phyloP scores from a whole-genome alignment of 345 rosid genomes.

The Gynandropsis gynandra region DNA sequence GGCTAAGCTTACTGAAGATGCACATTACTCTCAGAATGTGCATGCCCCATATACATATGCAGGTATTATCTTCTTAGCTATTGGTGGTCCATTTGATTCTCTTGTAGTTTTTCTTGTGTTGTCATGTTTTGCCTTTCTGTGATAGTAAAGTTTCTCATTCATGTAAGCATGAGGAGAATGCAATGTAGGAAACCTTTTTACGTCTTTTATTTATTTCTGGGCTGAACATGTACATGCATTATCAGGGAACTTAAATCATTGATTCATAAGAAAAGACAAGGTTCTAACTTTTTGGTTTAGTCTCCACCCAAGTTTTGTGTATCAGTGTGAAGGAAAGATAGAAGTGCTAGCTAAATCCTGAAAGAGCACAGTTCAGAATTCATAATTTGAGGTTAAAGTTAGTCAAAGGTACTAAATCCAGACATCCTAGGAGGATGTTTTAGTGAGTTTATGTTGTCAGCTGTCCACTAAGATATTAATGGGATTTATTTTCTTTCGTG shows the following conservation, averaged over 20 bases:
- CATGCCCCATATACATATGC: constrained; percentile 86
- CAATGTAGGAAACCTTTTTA: background rate
- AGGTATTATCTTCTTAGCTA: constrained; percentile 43
- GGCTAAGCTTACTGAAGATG: constrained; percentile 76
- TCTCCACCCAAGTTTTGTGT: too few relatives aligned
- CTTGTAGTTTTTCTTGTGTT: constrained; percentile 14
- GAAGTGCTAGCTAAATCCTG: too few relatives aligned
- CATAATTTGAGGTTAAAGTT: too few relatives aligned
- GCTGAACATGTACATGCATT: too few relatives aligned
- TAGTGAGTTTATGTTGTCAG: background rate
- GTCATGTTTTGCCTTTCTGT: constrained; percentile 11
- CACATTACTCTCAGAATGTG: constrained; percentile 74
- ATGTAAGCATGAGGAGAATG: constrained; percentile 8
- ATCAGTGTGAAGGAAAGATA: too few relatives aligned
- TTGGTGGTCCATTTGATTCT: background rate
- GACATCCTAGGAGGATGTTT: constrained; percentile 1
- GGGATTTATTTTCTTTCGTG: constrained; percentile 1
- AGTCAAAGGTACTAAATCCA: too few relatives aligned
- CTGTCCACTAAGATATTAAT: constrained; percentile 19
- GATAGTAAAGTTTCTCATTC: background rate
- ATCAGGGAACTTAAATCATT: too few relatives aligned
- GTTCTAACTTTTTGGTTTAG: too few relatives aligned
- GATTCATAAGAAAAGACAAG: too few relatives aligned
- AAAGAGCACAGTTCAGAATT: too few relatives aligned
- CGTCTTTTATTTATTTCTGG: too few relatives aligned